A percentile compares a stretch with the other conserved stretches of the same genome.
Evolutionary conservation across 208 protist genomes (phyloP).

Genomic region (Blechomonas ayalai): DNA sequence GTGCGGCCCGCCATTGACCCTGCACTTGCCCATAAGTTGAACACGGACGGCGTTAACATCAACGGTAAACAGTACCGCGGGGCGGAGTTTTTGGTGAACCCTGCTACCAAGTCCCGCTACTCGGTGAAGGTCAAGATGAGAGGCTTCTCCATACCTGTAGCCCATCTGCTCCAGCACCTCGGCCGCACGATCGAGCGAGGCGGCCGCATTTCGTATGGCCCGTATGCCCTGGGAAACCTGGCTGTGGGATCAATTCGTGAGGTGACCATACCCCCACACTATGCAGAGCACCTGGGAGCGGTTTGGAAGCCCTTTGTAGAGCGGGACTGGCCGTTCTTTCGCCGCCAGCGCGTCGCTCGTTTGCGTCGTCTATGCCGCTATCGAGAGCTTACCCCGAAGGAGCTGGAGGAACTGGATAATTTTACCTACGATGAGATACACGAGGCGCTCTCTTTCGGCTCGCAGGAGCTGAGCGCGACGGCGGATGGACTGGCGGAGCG

Average conservation of each 20-base stretch:
- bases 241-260: slow-evolving; percentile 79
- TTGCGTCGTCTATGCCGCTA: slow-evolving; percentile 52
- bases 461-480: slow-evolving; percentile 40
- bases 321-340: slow-evolving; percentile 85
- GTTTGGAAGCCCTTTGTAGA: slow-evolving; percentile 84
- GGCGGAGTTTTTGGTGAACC: slow-evolving; percentile 79
- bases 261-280: slow-evolving; percentile 78
- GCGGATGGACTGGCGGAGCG: slow-evolving; percentile 24
- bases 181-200: slow-evolving; percentile 69
- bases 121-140: slow-evolving; percentile 81
- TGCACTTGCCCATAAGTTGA: slow-evolving; percentile 78
- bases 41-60: slow-evolving; percentile 74
- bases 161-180: slow-evolving; percentile 80
- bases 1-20: slow-evolving; percentile 79
- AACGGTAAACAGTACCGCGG: slow-evolving; percentile 53
- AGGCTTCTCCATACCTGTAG: slow-evolving; percentile 60
- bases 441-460: slow-evolving; percentile 59
- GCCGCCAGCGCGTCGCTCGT: slow-evolving; percentile 60
- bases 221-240: slow-evolving; percentile 64
- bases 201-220: slow-evolving; percentile 81
- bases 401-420: slow-evolving; percentile 82
- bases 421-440: slow-evolving; percentile 84
- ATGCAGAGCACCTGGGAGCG: slow-evolving; percentile 43
- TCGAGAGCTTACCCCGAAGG: slow-evolving; percentile 68
- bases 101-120: slow-evolving; percentile 66